Conservation (phyloP, 352 stramenopile species). For the Pythium insidiosum region DNA sequence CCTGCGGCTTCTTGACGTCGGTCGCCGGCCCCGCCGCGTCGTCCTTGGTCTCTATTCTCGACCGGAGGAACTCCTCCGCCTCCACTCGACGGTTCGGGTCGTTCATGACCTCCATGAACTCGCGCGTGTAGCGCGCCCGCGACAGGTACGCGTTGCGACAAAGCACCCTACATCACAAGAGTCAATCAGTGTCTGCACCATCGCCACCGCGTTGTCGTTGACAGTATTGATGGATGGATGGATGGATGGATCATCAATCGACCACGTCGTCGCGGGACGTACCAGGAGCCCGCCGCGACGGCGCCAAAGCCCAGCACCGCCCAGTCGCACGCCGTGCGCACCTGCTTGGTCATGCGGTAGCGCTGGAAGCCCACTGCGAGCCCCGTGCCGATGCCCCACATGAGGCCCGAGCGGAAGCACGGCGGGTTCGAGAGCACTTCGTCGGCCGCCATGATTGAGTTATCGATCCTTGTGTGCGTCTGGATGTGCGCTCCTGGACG, state of each 20-base stretch:
- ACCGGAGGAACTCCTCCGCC: conserved; percentile 69
- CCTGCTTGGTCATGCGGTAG: conserved; percentile 49
- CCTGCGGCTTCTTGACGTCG: background rate
- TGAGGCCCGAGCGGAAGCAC: conserved; percentile 67
- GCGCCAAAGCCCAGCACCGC: conserved; percentile 53
- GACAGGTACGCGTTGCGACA: conserved; percentile 46
- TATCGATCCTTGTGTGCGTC: conserved; percentile 3
- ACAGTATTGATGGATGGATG: no score
- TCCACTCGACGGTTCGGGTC: conserved; percentile 61
- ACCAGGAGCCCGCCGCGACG: conserved; percentile 52
- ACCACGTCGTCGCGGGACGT: no score
- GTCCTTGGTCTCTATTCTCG: conserved; percentile 35
- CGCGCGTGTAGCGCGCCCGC: conserved; percentile 44
- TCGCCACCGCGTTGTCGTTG: background rate
- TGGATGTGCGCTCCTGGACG: background rate
- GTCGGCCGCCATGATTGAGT: conserved; percentile 8
- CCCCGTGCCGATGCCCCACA: conserved; percentile 70
- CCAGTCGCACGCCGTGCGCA: conserved; percentile 56
- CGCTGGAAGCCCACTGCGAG: conserved; percentile 52
- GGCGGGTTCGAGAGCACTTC: conserved; percentile 65
- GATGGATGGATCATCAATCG: no score
- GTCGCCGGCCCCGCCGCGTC: conserved; percentile 1
- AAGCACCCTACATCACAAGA: conserved; percentile 29
- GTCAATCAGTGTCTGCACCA: background rate
- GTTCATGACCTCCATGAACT: conserved; percentile 85